Base-by-base conservation (phyloP, 2,329 filamentous ascomycete species). In the Colletotrichum acutatum region DNA sequence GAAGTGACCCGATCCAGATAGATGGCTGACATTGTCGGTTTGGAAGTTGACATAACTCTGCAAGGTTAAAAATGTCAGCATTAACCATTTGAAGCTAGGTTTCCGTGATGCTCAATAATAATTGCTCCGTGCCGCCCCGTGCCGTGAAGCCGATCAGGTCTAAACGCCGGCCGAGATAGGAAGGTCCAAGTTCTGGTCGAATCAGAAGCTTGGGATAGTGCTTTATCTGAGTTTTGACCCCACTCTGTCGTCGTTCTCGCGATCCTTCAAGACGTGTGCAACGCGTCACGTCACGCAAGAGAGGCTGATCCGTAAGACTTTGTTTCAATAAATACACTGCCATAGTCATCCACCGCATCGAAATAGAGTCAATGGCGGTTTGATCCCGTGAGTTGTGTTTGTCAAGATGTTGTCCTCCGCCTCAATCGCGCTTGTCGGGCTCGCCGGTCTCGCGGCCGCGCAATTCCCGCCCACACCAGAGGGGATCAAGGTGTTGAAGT, bases 401-500 rank as follows among this genome's bases (percentile, higher is more conserved):
- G 56, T 11, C 24, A 37, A 28, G 1, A 70, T 70, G 59, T 7
- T 70, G 28, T 34, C 52, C 6, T 56, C 69, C 2, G 30, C 59
- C 4, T 42, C 30, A n/a, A n/a, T 76, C 22, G 12, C 77, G 60
- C 66, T 78, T 26, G 73, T 71, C 24, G 72, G 72, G 54, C 57
- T 80, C 30, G 71, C 74, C 16, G 72, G 77, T 46, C 68, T 78
- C 9, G 76, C 73, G 2, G 71, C 74, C 1, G 79, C 79, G 12
- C 79, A 82, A 54, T 82, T 81, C 46, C 80, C 80, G 4, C 80
- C 80, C 19, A 71, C 72, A 52, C 76, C 76, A 2, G 76, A 80
- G 42, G 80, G 79, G 4, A 66, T 87, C 61, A 89, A 84, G 66
- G 85, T 87, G 63, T 84, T 92, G 60, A 82, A 80, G 49, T 91